These are phyloP conservation scores for Carex parvula DNA, from an alignment of 176 grass and related monocot genomes.

Conservation along the genomic window DNA sequence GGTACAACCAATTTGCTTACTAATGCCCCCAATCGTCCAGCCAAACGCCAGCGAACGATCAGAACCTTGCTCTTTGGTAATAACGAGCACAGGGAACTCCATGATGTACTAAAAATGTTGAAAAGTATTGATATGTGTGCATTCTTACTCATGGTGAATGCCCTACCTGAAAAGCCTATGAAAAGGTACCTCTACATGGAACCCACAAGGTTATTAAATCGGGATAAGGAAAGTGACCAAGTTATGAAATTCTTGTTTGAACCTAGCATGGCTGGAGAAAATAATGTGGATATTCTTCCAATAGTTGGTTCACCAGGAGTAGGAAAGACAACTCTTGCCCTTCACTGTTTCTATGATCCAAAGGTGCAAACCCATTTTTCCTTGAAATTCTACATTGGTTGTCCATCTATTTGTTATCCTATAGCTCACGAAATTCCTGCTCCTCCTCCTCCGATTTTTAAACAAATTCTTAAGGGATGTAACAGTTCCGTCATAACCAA, in stretches of 20 bases:
- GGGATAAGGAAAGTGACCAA: neutral
- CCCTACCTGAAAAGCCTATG: neutral
- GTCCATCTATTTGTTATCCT: too few relatives aligned
- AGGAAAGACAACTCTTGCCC: slow-evolving; percentile 42
- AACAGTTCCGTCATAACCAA: neutral
- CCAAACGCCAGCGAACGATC: neutral
- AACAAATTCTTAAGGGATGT: neutral
- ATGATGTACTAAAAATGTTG: neutral
- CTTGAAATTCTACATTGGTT: neutral
- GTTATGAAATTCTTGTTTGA: slow-evolving; percentile 11
- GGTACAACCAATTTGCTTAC: neutral
- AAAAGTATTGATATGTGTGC: neutral
- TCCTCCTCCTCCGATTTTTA: neutral
- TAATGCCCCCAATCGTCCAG: neutral
- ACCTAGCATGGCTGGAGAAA: neutral
- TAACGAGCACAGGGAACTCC: neutral
- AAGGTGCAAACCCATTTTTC: slow-evolving; percentile 32
- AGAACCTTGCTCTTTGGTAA: neutral
- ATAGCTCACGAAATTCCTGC: too few relatives aligned
- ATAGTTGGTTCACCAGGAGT: slow-evolving; percentile 15
- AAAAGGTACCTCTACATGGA: neutral
- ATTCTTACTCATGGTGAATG: neutral
- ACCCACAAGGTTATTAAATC: neutral
- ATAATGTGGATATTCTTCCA: slow-evolving; percentile 17
- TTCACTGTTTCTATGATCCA: slow-evolving; percentile 33